These are phyloP conservation scores for Cladophialophora chaetospira DNA, from an alignment of 2,329 filamentous ascomycete genomes.

Conservation along the genomic window DNA sequence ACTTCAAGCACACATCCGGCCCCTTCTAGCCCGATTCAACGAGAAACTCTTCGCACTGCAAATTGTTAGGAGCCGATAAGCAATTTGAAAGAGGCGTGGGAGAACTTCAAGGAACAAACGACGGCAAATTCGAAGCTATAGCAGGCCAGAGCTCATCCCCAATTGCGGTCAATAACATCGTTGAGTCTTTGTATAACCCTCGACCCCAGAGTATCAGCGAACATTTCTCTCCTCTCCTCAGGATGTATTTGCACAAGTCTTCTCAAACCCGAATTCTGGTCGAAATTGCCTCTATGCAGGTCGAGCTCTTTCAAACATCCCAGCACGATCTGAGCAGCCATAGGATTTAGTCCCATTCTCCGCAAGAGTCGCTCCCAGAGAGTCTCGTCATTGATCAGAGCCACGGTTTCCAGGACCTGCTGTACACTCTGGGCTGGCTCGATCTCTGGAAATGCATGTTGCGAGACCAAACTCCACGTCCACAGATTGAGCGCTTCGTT, in stretches of 20 bases:
- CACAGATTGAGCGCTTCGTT: slow-evolving; percentile 21
- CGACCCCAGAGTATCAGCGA: slow-evolving; percentile 22
- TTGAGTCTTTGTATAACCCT: slow-evolving; percentile 18
- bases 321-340: slow-evolving; percentile 68
- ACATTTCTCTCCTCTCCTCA: slow-evolving; percentile 18
- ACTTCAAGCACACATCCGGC: no score
- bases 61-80: slow-evolving; percentile 36
- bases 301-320: slow-evolving; percentile 31
- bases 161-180: slow-evolving; percentile 10
- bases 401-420: slow-evolving; percentile 30
- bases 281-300: background rate
- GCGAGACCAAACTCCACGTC: slow-evolving; percentile 50
- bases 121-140: background rate
- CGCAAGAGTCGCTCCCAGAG: slow-evolving; percentile 69
- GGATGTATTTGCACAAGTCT: slow-evolving; percentile 19
- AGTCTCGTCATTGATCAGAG: slow-evolving; percentile 60
- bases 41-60: slow-evolving; percentile 47
- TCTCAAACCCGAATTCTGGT: slow-evolving; percentile 20
- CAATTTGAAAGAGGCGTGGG: slow-evolving; percentile 9
- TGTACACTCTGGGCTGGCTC: slow-evolving; percentile 16
- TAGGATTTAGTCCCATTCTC: slow-evolving; percentile 67
- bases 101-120: slow-evolving; percentile 3
- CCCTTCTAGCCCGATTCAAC: no score
- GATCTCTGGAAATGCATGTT: slow-evolving; percentile 17
- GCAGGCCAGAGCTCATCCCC: background rate